Conservation (phyloP, 352 stramenopile species). For the Aphanomyces cochlioides region DNA sequence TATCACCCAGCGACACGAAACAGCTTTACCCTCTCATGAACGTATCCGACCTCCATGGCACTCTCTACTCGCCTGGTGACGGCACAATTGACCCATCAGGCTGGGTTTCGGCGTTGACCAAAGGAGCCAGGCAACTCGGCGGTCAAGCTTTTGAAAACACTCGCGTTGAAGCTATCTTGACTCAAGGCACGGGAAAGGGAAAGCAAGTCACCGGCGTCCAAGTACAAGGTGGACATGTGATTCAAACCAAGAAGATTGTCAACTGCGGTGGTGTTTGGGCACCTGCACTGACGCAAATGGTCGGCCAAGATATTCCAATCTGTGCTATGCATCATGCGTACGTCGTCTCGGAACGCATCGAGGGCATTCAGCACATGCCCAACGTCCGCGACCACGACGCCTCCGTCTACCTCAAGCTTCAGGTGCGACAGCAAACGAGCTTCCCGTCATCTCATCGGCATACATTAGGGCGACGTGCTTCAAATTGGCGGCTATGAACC, state of each 20-base stretch:
- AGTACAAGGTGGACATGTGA: constrained; percentile 30
- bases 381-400: constrained; percentile 37
- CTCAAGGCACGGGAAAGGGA: constrained; percentile 4
- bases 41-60: constrained; percentile 32
- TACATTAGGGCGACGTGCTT: constrained; percentile 32
- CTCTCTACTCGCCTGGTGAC: constrained; percentile 36
- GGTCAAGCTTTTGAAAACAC: constrained; percentile 30
- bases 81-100: constrained; percentile 35
- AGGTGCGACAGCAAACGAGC: neutral
- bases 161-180: constrained; percentile 31
- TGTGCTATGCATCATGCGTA: constrained; percentile 37
- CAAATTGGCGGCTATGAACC: constrained; percentile 35
- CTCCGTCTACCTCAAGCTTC: constrained; percentile 36
- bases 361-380: constrained; percentile 33
- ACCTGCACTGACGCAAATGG: constrained; percentile 31
- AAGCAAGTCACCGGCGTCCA: constrained; percentile 33
- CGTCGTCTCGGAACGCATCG: constrained; percentile 34
- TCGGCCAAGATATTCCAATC: constrained; percentile 31
- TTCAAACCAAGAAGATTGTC: constrained; percentile 34
- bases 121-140: constrained; percentile 28
- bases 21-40: constrained; percentile 35
- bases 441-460: too few relatives aligned
- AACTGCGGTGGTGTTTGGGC: constrained; percentile 35
- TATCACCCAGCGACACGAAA: constrained; percentile 31
- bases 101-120: constrained; percentile 31